Percentiles rank a stretch among this genome's conserved stretches.
Conservation (phyloP, 768 basidiomycete species). For the Mycena crocata region DNA sequence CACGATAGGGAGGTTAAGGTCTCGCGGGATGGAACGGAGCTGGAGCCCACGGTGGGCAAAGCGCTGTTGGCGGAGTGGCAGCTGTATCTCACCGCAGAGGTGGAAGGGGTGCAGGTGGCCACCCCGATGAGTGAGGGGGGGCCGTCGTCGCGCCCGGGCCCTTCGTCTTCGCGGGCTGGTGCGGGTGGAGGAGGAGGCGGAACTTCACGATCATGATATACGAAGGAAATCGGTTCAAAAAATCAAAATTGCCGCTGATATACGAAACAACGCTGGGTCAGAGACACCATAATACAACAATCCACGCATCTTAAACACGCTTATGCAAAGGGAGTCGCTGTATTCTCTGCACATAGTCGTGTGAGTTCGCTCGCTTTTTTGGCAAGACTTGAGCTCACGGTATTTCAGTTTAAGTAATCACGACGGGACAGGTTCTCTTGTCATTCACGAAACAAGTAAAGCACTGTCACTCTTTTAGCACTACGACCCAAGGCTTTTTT, state of each 20-base stretch:
- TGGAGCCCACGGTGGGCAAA: constrained; percentile 84
- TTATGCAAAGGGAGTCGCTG: constrained; percentile 13
- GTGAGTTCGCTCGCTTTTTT: constrained; percentile 15
- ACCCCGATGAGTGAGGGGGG: constrained; percentile 10
- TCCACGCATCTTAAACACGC: constrained; percentile 30
- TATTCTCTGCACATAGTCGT: constrained; percentile 24
- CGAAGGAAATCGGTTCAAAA: constrained; percentile 37
- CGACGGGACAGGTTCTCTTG: constrained; percentile 52
- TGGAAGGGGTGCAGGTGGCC: constrained; percentile 11
- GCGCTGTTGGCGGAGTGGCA: constrained; percentile 79
- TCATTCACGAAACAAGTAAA: constrained; percentile 65
- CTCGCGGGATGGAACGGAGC: constrained; percentile 90
- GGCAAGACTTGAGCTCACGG: constrained; percentile 13
- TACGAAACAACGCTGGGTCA: constrained; percentile 28
- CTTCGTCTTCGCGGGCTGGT: too few relatives aligned
- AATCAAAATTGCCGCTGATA: constrained; percentile 24
- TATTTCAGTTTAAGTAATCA: constrained; percentile 25
- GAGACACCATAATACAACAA: constrained; percentile 35
- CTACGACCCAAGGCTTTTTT: constrained; percentile 35
- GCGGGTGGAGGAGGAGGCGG: constrained; percentile 22
- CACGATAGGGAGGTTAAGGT: constrained; percentile 85
- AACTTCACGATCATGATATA: constrained; percentile 42
- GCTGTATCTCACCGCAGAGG: constrained; percentile 40
- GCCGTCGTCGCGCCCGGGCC: constrained; percentile 3
- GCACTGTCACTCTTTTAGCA: constrained; percentile 48